These are phyloP conservation scores for Ascochyta koolunga DNA, from an alignment of 2,329 filamentous ascomycete species.

Conservation along the genomic window DNA sequence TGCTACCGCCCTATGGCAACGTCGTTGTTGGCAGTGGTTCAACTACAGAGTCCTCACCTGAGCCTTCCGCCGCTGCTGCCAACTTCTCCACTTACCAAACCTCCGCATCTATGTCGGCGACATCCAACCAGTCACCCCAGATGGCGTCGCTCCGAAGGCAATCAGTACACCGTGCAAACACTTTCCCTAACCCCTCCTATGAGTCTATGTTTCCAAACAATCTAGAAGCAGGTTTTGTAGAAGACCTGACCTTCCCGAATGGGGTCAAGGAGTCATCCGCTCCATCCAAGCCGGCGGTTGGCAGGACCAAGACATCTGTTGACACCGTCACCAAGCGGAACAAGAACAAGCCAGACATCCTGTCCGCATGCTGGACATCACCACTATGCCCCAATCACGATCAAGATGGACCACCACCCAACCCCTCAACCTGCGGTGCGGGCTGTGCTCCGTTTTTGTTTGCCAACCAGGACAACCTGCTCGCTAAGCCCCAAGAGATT, in stretches of 20 bases:
- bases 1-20: conserved; percentile 46
- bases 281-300: conserved; percentile 21
- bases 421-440: conserved; percentile 49
- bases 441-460: conserved; percentile 51
- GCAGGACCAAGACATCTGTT: conserved; percentile 23
- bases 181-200: conserved; percentile 43
- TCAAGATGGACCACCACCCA: conserved; percentile 46
- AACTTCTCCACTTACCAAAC: conserved; percentile 32
- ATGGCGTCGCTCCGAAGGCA: conserved; percentile 35
- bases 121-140: conserved; percentile 31
- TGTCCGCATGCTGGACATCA: conserved; percentile 51
- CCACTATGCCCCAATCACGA: conserved; percentile 50
- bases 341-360: conserved; percentile 45
- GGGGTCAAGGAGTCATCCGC: conserved; percentile 36
- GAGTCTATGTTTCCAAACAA: conserved; percentile 47
- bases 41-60: conserved; percentile 48
- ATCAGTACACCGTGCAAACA: conserved; percentile 36
- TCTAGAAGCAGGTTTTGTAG: conserved; percentile 43
- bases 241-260: conserved; percentile 47
- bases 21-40: conserved; percentile 38
- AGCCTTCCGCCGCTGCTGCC: conserved; percentile 32
- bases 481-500: conserved; percentile 39
- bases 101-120: conserved; percentile 28
- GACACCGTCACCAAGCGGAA: conserved; percentile 42
- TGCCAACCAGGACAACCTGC: conserved; percentile 40